phyloP scores from a whole-genome alignment of 345 rosid genomes.

The Conringia planisiliqua region DNA sequence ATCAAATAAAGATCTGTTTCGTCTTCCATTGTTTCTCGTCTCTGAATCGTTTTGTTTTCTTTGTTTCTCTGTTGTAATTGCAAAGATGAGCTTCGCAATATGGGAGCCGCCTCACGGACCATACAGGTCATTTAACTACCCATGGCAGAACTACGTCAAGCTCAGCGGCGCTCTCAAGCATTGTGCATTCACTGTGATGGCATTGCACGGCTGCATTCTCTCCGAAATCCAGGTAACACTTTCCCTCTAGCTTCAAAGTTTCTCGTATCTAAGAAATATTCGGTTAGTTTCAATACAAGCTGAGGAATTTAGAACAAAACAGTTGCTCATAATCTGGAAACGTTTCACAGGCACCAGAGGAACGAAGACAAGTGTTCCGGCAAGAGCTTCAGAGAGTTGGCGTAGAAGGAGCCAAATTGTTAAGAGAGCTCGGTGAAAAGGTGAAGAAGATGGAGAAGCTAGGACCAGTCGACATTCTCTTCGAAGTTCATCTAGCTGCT shows the following conservation, averaged over 20 bases:
- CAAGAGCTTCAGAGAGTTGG: constrained; percentile 68
- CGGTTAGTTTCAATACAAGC: too few relatives aligned
- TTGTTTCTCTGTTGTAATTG: background rate
- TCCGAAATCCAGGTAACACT: constrained; percentile 80
- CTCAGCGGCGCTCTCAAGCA: constrained; percentile 91
- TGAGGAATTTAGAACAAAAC: too few relatives aligned
- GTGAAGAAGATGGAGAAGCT: constrained; percentile 84
- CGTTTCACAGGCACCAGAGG: constrained; percentile 67
- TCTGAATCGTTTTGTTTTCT: background rate
- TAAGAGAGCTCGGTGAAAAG: constrained; percentile 71
- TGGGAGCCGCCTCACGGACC: constrained; percentile 99
- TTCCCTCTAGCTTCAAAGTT: background rate
- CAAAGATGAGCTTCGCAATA: constrained; percentile 78
- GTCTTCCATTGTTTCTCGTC: background rate
- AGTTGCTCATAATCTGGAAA: background rate
- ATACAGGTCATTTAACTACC: constrained; percentile 66
- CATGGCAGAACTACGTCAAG: constrained; percentile 88
- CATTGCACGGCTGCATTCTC: constrained; percentile 88
- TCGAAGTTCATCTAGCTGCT: constrained; percentile 65
- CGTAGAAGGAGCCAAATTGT: constrained; percentile 62
- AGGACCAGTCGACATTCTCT: constrained; percentile 58
- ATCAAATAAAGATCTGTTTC: background rate
- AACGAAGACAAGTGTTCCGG: constrained; percentile 63
- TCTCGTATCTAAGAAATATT: background rate
- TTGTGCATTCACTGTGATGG: constrained; percentile 95